A percentile compares a stretch with the other conserved stretches of the same genome.
phyloP scores from a whole-genome alignment of 768 basidiomycete genomes.

The Termitomyces sp. region DNA sequence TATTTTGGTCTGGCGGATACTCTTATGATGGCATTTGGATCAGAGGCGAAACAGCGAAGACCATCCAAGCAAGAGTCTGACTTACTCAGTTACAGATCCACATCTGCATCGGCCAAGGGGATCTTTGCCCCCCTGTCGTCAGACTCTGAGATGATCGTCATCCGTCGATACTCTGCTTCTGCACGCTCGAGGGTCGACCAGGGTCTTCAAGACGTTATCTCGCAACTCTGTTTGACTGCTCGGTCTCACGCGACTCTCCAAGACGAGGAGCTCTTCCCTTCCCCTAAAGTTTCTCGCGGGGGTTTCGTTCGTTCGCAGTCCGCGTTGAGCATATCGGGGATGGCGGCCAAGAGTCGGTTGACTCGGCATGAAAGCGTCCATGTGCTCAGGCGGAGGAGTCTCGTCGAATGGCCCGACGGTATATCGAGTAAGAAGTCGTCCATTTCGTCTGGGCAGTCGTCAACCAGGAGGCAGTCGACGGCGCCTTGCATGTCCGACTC shows the following conservation, averaged over 20 bases:
- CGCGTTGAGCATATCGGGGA: conserved; percentile 52
- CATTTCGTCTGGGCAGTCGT: conserved; percentile 16
- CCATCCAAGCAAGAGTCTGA: conserved; percentile 16
- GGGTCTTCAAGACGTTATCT: conserved; percentile 75
- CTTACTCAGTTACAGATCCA: conserved; percentile 40
- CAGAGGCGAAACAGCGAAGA: conserved; percentile 23
- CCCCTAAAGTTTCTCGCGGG: conserved; percentile 35
- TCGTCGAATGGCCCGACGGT: conserved; percentile 28
- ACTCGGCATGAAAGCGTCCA: conserved; percentile 67
- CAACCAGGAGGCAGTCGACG: conserved; percentile 24
- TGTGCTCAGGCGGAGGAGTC: conserved; percentile 53
- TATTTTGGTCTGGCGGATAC: conserved; percentile 29
- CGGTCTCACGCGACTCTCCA: conserved; percentile 58
- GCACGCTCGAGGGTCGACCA: conserved; percentile 72
- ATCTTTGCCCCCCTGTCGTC: conserved; percentile 48
- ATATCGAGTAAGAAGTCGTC: conserved; percentile 17
- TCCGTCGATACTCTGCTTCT: conserved; percentile 59
- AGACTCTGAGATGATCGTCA: conserved; percentile 55
- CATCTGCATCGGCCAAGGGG: conserved; percentile 55
- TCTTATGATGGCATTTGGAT: conserved; percentile 25
- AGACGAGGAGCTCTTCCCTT: conserved; percentile 60
- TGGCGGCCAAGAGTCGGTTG: conserved; percentile 59
- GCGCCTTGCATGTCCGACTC: conserved; percentile 26
- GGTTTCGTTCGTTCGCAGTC: conserved; percentile 52
- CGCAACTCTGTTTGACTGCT: conserved; percentile 62